Evolutionary conservation across 768 basidiomycete genomes (phyloP), one percentile per base, ranked within the genome.

Genomic region (Termitomyces sp.): DNA sequence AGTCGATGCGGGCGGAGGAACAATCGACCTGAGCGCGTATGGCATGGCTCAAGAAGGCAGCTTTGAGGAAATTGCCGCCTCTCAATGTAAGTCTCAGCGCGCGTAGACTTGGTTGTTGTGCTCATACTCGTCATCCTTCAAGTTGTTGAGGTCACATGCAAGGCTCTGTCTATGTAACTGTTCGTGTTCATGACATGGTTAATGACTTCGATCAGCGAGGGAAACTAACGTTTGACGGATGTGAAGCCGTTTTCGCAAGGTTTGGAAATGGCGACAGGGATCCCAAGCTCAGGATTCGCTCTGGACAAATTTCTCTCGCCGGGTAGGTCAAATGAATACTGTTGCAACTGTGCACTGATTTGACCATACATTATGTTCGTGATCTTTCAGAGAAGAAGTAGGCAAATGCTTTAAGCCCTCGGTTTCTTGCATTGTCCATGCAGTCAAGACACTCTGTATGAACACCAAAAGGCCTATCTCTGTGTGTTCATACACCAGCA

Each of bases 121-220:
- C n/a, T n/a, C n/a, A n/a, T n/a, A n/a, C n/a, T n/a, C n/a, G n/a
- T n/a, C n/a, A n/a, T n/a, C n/a, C n/a, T n/a, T n/a, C n/a, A n/a
- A n/a, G n/a, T n/a, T n/a, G n/a, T n/a, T n/a, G 33, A 79, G 78
- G 77, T 55, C 67, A 69, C 39, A 60, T 79, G 30, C 67, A 73
- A 53, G 78, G 78, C 22, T 77, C 79, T 1, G 66, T 76, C 10
- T 79, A 75, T 49, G 75, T 80, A 13, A 77, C 72, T 12, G 65
- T 58, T 39, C 71, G 72, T 22, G 33, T 50, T 24, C 33, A 50
- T 20, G 12, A n/a, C 20, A 50, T 50, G 33, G 22, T 33, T 16
- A 7, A 20, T 10, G 34, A 36, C 5, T 50, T 50, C 30, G 48
- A 50, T n/a, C n/a, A n/a, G n/a, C n/a, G n/a, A n/a, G n/a, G n/a